Percentiles rank a stretch among this genome's conserved stretches.
Conservation (phyloP, 2,329 filamentous ascomycete species). For the Calycina herbarum region DNA sequence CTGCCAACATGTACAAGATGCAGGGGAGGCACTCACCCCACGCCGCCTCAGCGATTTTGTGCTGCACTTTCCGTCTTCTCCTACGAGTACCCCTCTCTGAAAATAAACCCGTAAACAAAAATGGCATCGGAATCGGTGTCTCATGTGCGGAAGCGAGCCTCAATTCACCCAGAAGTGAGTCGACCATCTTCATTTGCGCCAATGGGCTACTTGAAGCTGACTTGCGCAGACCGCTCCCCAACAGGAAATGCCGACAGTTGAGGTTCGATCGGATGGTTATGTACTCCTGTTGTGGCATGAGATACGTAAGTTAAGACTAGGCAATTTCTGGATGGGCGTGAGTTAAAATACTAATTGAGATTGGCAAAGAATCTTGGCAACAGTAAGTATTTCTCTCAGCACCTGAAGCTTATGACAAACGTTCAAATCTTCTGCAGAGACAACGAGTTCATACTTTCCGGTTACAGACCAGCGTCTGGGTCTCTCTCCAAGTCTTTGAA, state of each 20-base stretch:
- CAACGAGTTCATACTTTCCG: constrained; percentile 6
- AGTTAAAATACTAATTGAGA: neutral
- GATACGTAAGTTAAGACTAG: neutral
- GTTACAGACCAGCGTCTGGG: constrained; percentile 10
- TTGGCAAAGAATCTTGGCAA: neutral
- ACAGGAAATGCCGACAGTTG: neutral
- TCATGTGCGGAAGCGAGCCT: neutral
- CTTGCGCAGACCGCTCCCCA: neutral
- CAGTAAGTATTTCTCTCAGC: neutral
- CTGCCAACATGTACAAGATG: neutral
- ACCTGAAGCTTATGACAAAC: neutral
- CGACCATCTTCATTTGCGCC: neutral
- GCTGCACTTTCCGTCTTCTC: neutral
- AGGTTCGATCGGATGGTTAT: neutral
- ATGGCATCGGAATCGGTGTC: neutral
- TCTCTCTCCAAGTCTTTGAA: constrained; percentile 14
- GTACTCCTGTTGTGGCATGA: constrained; percentile 5
- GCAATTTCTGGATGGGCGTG: neutral
- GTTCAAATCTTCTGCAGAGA: neutral
- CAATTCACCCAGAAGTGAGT: neutral
- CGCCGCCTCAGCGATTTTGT: neutral
- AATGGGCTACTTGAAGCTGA: neutral
- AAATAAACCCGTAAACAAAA: neutral
- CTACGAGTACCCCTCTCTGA: too few relatives aligned
- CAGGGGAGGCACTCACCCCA: neutral